phyloP scores from a whole-genome alignment of 441 rosid species.

The Brassica hybrid region DNA sequence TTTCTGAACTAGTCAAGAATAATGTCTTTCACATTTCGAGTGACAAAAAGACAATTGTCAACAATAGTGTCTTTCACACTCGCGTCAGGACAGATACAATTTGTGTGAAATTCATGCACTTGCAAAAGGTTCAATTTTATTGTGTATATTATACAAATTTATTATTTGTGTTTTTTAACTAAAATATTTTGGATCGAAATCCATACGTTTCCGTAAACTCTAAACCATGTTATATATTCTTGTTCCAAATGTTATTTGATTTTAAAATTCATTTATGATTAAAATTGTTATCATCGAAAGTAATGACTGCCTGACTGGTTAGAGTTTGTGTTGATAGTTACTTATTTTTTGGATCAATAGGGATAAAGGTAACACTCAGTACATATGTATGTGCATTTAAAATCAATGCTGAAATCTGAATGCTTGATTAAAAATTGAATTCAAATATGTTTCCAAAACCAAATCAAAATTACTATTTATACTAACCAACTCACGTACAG shows the following conservation, averaged over 20 bases:
- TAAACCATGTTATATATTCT: no score
- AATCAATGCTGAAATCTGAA: no score
- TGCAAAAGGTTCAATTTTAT: not conserved
- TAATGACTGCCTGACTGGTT: not conserved
- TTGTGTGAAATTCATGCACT: not conserved
- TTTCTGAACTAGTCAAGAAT: not conserved
- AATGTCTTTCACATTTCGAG: not conserved
- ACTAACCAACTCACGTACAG: not conserved
- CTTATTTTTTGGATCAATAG: not conserved
- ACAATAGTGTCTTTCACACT: slow-evolving; percentile 7
- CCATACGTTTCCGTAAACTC: no score
- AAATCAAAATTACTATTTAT: not conserved
- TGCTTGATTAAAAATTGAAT: not conserved
- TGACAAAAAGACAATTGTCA: not conserved
- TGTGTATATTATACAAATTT: not conserved
- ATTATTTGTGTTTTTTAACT: not conserved
- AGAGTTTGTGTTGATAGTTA: not conserved
- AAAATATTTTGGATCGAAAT: no score
- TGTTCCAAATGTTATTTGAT: no score
- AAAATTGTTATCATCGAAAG: not conserved
- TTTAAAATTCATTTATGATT: no score
- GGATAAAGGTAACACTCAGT: not conserved
- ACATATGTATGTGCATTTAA: not conserved
- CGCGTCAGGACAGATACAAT: not conserved
- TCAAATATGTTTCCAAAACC: not conserved